Conservation (phyloP, 768 basidiomycete genomes). For the Tephrocybe sp. region DNA sequence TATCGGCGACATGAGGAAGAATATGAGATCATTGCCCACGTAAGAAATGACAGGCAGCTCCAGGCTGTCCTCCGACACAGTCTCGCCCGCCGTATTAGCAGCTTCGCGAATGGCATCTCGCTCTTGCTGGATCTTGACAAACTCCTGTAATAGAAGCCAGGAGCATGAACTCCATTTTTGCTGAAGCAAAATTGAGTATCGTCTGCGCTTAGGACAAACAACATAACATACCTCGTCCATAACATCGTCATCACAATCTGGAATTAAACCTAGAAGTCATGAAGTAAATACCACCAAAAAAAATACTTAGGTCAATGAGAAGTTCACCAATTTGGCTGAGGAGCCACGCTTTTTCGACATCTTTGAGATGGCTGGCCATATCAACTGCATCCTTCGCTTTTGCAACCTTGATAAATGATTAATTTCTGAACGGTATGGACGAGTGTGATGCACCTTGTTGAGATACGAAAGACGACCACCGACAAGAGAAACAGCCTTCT, state of each 20-base stretch:
- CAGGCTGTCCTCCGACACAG: constrained; percentile 38
- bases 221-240: constrained; percentile 74
- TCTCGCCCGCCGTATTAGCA: constrained; percentile 34
- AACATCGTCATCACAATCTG: constrained; percentile 81
- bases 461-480: constrained; percentile 84
- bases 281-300: neutral
- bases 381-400: constrained; percentile 60
- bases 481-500: constrained; percentile 56
- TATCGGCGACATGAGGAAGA: neutral
- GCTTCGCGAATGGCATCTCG: constrained; percentile 44
- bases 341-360: constrained; percentile 80
- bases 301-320: constrained; percentile 7
- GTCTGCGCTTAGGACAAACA: neutral
- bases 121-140: constrained; percentile 60
- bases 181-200: constrained; percentile 25
- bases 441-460: constrained; percentile 41
- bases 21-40: constrained; percentile 31
- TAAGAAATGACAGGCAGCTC: constrained; percentile 66
- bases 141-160: constrained; percentile 75
- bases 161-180: constrained; percentile 86
- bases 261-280: constrained; percentile 52
- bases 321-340: constrained; percentile 78
- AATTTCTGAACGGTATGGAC: neutral
- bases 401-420: constrained; percentile 38
- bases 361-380: constrained; percentile 61